Percentiles rank a stretch among this genome's conserved stretches.
Conservation (phyloP, 78 protist species). For the Corallochytrium limacisporum region DNA sequence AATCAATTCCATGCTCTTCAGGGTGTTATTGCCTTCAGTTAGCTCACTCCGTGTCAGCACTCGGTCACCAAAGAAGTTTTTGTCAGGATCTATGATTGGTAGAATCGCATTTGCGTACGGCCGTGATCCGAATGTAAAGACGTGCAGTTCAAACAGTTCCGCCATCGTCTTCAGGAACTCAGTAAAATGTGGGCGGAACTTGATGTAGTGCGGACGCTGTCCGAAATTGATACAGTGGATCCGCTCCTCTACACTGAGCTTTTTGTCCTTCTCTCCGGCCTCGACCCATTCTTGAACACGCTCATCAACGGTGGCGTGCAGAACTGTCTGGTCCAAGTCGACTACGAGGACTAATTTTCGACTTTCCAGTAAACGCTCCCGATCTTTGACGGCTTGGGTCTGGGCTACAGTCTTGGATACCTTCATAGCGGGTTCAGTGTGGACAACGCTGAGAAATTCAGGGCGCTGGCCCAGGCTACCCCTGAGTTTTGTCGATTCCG, state of each 20-base stretch:
- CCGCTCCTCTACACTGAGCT: neutral
- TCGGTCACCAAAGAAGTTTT: neutral
- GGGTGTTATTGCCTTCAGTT: no score
- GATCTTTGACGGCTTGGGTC: neutral
- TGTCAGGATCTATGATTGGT: neutral
- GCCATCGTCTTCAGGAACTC: neutral
- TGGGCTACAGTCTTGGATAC: no score
- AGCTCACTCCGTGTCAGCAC: slow-evolving; percentile 1
- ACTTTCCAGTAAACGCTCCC: neutral
- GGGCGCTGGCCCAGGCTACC: no score
- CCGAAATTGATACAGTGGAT: neutral
- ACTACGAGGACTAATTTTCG: neutral
- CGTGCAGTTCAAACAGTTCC: neutral
- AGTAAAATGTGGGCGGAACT: neutral
- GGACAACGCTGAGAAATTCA: no score
- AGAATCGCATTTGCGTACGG: neutral
- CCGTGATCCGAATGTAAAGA: neutral
- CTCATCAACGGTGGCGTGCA: neutral
- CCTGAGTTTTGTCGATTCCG: no score
- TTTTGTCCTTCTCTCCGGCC: neutral
- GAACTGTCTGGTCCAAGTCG: slow-evolving; percentile 4
- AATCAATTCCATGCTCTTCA: slow-evolving; percentile 6
- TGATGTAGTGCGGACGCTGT: neutral
- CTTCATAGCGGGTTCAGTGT: no score
- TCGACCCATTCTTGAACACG: neutral